These are phyloP conservation scores for Cubamyces sp. DNA, from an alignment of 768 basidiomycete genomes.

Conservation along the genomic window DNA sequence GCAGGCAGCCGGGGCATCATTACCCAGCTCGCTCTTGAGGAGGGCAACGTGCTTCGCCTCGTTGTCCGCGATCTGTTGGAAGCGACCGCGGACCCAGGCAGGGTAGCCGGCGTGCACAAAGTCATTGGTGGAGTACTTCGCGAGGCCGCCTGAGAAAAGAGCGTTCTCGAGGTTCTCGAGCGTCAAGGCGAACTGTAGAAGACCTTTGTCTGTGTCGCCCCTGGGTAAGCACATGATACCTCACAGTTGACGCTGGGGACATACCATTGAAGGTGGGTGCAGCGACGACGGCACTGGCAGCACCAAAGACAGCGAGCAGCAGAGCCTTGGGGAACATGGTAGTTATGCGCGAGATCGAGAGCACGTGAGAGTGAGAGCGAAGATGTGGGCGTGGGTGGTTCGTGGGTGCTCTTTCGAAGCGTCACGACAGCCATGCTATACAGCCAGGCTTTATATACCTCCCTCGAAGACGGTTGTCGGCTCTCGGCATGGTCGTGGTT, in stretches of 20 bases:
- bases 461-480: too few relatives aligned
- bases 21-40: constrained; percentile 49
- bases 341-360: background rate
- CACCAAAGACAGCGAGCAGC: constrained; percentile 23
- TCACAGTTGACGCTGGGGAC: background rate
- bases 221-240: too few relatives aligned
- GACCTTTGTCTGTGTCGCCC: constrained; percentile 20
- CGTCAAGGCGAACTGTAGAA: constrained; percentile 52
- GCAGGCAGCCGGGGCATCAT: constrained; percentile 53
- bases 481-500: too few relatives aligned
- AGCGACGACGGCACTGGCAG: constrained; percentile 10
- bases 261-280: constrained; percentile 24
- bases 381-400: background rate
- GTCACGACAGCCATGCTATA: too few relatives aligned
- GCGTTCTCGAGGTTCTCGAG: constrained; percentile 50
- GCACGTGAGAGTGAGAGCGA: background rate
- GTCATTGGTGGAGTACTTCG: constrained; percentile 45
- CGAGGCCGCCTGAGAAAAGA: constrained; percentile 48
- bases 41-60: constrained; percentile 58
- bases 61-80: constrained; percentile 56
- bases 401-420: too few relatives aligned
- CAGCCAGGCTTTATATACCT: too few relatives aligned
- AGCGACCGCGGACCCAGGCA: constrained; percentile 51
- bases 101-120: constrained; percentile 53
- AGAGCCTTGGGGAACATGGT: constrained; percentile 15